phyloP scores from a whole-genome alignment of 495 filamentous ascomycete species.

The Penicillium cosmopolitanum region DNA sequence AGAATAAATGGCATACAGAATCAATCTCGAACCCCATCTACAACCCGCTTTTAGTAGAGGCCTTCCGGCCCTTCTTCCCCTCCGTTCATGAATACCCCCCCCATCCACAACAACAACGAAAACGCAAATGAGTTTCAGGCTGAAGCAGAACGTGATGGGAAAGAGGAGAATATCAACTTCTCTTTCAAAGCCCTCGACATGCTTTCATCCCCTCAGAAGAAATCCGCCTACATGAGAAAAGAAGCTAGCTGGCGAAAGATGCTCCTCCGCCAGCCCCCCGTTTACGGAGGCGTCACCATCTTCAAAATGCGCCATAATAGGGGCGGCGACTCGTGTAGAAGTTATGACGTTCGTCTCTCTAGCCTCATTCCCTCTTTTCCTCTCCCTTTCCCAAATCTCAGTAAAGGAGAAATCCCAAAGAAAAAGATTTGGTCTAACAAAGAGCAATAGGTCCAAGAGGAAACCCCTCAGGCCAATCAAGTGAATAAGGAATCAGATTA shows the following conservation, averaged over 20 bases:
- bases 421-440: background rate
- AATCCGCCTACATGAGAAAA: background rate
- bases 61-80: background rate
- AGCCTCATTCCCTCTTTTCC: too few relatives aligned
- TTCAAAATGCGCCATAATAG: background rate
- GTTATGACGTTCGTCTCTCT: background rate
- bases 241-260: background rate
- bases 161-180: background rate
- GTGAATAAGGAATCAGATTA: too few relatives aligned
- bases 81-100: too few relatives aligned
- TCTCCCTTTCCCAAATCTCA: background rate
- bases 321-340: background rate
- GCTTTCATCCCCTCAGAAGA: background rate
- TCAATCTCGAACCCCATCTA: background rate
- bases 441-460: background rate
- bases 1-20: too few relatives aligned
- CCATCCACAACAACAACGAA: too few relatives aligned
- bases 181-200: background rate
- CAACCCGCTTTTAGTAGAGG: background rate
- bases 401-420: too few relatives aligned
- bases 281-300: background rate
- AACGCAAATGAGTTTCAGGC: too few relatives aligned
- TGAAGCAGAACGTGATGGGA: background rate
- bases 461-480: background rate
- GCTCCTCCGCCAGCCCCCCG: background rate